phyloP scores from a whole-genome alignment of 23 red algal genomes.

The Gracilaria caudata region DNA sequence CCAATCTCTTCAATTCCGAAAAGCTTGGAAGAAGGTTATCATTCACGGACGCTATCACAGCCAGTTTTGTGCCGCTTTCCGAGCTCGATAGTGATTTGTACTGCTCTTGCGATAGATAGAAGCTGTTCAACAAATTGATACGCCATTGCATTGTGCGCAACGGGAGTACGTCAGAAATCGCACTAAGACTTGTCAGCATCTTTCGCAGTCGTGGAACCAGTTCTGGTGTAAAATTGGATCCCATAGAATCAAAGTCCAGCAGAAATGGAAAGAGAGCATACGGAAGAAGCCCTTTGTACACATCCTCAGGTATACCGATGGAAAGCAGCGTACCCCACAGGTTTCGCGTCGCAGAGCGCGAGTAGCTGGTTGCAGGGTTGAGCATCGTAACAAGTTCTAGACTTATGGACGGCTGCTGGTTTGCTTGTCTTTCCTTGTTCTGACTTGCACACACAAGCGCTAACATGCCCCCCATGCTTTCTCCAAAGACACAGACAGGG shows the following conservation, averaged over 20 bases:
- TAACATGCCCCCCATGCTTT: constrained; percentile 80
- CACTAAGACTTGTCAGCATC: not conserved
- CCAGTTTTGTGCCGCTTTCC: constrained; percentile 16
- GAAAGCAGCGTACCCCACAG: constrained; percentile 61
- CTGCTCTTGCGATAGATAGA: constrained; percentile 13
- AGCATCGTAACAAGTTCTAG: constrained; percentile 59
- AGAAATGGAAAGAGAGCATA: constrained; percentile 51
- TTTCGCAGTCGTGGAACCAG: constrained; percentile 30
- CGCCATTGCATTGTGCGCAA: constrained; percentile 52
- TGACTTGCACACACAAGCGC: constrained; percentile 34
- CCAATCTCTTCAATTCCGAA: constrained; percentile 44
- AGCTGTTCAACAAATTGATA: constrained; percentile 44
- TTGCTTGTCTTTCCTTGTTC: constrained; percentile 2
- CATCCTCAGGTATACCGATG: constrained; percentile 35
- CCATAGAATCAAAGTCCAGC: constrained; percentile 28
- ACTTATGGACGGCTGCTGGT: not conserved
- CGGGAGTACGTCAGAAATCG: constrained; percentile 47
- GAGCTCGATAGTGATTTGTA: not conserved
- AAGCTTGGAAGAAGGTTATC: constrained; percentile 76
- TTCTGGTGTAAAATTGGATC: constrained; percentile 1
- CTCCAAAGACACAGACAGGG: constrained; percentile 50
- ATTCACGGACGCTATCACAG: constrained; percentile 55
- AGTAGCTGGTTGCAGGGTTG: constrained; percentile 79
- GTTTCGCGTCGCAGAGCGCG: constrained; percentile 23
- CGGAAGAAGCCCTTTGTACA: constrained; percentile 28